Percentiles rank a stretch among this genome's conserved stretches.
Conservation (phyloP, 805 yeast genomes). For the Zygosaccharomyces bisporus region DNA sequence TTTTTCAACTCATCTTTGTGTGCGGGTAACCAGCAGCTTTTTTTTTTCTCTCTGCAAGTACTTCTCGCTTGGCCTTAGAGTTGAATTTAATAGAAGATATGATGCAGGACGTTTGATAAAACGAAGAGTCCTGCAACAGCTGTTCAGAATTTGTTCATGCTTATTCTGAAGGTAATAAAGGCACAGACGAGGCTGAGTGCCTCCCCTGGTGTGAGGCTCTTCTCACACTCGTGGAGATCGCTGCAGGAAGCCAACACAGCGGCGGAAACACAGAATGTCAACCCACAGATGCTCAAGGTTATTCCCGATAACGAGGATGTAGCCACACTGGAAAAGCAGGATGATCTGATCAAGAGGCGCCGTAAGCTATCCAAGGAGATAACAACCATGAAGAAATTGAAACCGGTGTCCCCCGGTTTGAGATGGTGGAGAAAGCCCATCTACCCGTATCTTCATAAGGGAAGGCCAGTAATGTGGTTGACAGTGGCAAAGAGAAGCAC, state of each 20-base stretch:
- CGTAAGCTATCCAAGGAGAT: conserved; percentile 65
- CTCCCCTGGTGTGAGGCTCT: conserved; percentile 8
- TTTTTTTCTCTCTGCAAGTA: conserved; percentile 2
- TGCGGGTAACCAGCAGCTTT: conserved; percentile 2
- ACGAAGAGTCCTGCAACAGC: neutral
- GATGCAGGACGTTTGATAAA: neutral
- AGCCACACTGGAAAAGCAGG: conserved; percentile 78
- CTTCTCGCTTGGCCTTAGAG: neutral
- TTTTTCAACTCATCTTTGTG: neutral
- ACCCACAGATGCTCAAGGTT: conserved; percentile 35
- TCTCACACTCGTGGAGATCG: conserved; percentile 9
- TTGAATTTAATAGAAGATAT: neutral
- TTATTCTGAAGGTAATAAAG: conserved; percentile 4
- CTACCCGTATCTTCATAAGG: conserved; percentile 82
- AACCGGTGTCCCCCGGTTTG: conserved; percentile 81
- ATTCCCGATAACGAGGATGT: conserved; percentile 45
- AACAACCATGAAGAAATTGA: conserved; percentile 67
- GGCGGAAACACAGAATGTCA: conserved; percentile 5
- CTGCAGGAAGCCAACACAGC: conserved; percentile 9
- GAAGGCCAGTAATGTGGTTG: conserved; percentile 71
- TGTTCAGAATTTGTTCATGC: neutral
- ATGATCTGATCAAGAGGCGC: conserved; percentile 65
- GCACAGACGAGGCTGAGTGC: conserved; percentile 4
- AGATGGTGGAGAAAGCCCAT: conserved; percentile 87
- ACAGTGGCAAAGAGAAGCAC: conserved; percentile 68